Base-by-base conservation (phyloP, 164 flowering plant species). In the Piper longum region DNA sequence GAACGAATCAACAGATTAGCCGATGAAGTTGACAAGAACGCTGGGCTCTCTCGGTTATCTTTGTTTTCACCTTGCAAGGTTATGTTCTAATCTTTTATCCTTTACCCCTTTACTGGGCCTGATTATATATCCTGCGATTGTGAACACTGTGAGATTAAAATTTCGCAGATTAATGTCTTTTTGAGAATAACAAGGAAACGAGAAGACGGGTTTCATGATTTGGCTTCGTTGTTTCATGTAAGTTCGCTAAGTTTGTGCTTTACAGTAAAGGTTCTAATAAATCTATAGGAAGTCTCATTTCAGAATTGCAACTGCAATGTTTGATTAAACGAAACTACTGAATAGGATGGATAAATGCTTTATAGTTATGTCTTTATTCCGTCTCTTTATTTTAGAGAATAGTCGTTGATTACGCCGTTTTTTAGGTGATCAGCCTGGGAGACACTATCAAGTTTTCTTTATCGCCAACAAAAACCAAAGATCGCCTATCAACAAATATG, bases 41-140 rank as follows among this genome's bases (percentile, higher is more conserved):
- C 89, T 68, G 85, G 87, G 11, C 78, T 92, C 66, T 81, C 88
- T 54, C 81, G 95, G 79, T 90, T 92, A 60, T 85, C 80, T 76
- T 74, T 89, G 17, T 92, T 92, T 70, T 92, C 98, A 43, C 98
- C 98, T 77, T 91, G 98, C 78, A 89, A 88, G 96, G 95, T 85
- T 60, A 43, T 58, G 4, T 16, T n/a, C 59, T 39, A 39, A 36
- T 63, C 41, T 3, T 4, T 56, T 57, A 66, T 4, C 16, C 12
- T 48, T 54, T 60, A 48, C 9, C 12, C 43, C 41, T 26, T 4
- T 7, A 41, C 6, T 54, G 54, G 3, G 43, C 61, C 54, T 39
- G 17, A 26, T 41, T 19, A 5, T 5, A 19, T 14, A 67, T 59
- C 12, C 2, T 60, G 14, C 16, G 12, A 18, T 36, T 13, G 43